phyloP scores from a whole-genome alignment of 208 protist genomes.

The Jaenimonas drosophilae region DNA sequence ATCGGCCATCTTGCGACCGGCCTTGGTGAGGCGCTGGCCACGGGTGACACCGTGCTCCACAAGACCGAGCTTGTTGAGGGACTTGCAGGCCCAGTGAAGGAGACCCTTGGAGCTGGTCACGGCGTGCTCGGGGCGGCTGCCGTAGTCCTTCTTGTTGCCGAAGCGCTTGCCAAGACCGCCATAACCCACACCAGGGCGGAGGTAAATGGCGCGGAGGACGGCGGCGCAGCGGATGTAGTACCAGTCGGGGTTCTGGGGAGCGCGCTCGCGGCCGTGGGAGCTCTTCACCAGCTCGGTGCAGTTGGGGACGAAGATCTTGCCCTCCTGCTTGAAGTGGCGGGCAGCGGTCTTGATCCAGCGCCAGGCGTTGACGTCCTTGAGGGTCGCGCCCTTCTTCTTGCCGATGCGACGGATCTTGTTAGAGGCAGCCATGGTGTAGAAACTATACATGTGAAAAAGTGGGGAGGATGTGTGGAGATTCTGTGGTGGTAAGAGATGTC shows the following conservation, averaged over 20 bases:
- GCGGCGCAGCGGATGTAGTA: conserved; percentile 96
- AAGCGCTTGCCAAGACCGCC: conserved; percentile 91
- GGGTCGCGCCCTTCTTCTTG: conserved; percentile 81
- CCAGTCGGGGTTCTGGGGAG: conserved; percentile 97
- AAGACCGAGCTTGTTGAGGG: conserved; percentile 90
- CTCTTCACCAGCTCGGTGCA: conserved; percentile 97
- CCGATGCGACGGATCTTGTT: conserved; percentile 15
- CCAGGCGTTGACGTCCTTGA: conserved; percentile 93
- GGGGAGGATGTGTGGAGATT: conserved; percentile 5
- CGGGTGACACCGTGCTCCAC: conserved; percentile 70
- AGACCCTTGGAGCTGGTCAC: conserved; percentile 70
- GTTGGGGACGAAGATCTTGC: conserved; percentile 91
- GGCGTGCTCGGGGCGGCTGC: conserved; percentile 86
- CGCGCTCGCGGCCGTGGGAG: conserved; percentile 92
- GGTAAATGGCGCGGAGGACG: conserved; percentile 95
- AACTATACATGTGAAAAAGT: no score
- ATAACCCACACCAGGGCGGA: conserved; percentile 92
- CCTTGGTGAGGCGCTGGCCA: conserved; percentile 89
- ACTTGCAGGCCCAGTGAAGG: conserved; percentile 93
- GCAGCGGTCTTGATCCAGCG: conserved; percentile 94
- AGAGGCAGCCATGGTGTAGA: not conserved
- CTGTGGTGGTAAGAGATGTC: no score
- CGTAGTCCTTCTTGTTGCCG: conserved; percentile 86
- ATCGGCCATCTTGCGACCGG: conserved; percentile 93
- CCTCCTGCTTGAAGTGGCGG: conserved; percentile 94